Evolutionary conservation across 129 eudicot species (phyloP).

Genomic region (Pittosporum tobira): DNA sequence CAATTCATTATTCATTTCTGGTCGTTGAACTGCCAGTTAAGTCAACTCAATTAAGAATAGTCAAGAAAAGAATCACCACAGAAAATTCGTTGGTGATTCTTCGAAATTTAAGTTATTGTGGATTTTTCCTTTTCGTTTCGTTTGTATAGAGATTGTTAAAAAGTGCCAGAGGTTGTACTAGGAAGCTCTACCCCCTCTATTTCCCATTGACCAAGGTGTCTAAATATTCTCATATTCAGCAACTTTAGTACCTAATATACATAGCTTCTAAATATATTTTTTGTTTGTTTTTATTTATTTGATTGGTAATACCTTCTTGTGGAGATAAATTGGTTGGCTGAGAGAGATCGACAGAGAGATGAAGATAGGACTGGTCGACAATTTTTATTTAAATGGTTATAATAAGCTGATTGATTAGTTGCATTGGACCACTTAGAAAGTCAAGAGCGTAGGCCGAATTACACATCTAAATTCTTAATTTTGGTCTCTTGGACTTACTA

Average conservation of each 20-base stretch:
- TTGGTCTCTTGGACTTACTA: too few relatives aligned
- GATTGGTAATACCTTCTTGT: too few relatives aligned
- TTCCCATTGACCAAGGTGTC: neutral
- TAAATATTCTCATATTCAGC: neutral
- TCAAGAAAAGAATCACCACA: neutral
- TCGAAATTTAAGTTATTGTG: neutral
- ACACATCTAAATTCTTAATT: too few relatives aligned
- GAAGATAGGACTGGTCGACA: too few relatives aligned
- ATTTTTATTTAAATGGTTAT: too few relatives aligned
- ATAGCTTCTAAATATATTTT: too few relatives aligned
- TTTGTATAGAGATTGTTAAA: neutral
- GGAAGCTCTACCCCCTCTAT: neutral
- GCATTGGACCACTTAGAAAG: too few relatives aligned
- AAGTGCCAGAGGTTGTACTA: neutral
- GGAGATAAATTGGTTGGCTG: too few relatives aligned
- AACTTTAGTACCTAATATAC: neutral
- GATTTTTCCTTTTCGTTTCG: neutral
- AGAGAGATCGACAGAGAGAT: too few relatives aligned
- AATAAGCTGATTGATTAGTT: too few relatives aligned
- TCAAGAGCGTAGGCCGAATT: too few relatives aligned
- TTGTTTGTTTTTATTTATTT: too few relatives aligned
- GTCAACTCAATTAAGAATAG: neutral
- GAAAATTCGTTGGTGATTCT: neutral
- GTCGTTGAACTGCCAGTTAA: constrained; percentile 34
- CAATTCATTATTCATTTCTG: constrained; percentile 47